These are phyloP conservation scores for Eimeria brunetti DNA, from an alignment of 169 alveolate species.

Conservation along the genomic window DNA sequence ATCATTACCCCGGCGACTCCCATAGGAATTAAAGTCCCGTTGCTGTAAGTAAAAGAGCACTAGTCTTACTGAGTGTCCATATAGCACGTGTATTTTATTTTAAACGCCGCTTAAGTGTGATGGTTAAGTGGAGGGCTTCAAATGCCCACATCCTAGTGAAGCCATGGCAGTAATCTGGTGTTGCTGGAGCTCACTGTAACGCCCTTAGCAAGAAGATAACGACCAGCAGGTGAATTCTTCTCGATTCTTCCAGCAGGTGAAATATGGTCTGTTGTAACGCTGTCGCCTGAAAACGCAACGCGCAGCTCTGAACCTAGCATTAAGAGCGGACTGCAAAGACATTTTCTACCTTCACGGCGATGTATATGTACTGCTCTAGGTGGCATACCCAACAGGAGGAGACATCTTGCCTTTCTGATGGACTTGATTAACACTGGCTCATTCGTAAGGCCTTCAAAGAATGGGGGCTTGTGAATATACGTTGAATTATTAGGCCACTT, in stretches of 20 bases:
- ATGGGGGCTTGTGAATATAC: slow-evolving; percentile 92
- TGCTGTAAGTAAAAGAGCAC: not conserved
- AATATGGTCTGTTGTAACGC: slow-evolving; percentile 98
- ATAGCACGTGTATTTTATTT: not conserved
- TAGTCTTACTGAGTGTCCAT: not conserved
- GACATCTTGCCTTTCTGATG: slow-evolving; percentile 81
- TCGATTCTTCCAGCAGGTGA: slow-evolving; percentile 99
- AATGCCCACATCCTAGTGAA: not conserved
- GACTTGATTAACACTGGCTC: slow-evolving; percentile 74
- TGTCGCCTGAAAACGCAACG: slow-evolving; percentile 90
- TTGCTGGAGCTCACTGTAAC: slow-evolving; percentile 84
- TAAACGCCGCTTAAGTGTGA: not conserved
- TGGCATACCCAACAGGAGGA: slow-evolving; percentile 83
- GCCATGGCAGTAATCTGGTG: not conserved
- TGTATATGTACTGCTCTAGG: not conserved
- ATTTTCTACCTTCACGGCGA: not conserved
- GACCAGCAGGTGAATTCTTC: slow-evolving; percentile 95
- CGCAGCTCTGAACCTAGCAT: not conserved
- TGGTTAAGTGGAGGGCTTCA: not conserved
- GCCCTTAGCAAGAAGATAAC: slow-evolving; percentile 90
- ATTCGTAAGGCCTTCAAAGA: slow-evolving; percentile 67
- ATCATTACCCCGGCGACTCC: slow-evolving; percentile 98
- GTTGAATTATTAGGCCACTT: slow-evolving; percentile 96
- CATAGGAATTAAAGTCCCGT: slow-evolving; percentile 97
- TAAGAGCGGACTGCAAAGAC: not conserved